These are phyloP conservation scores for Ananas comosus DNA, from an alignment of 176 grass and related monocot genomes.

Conservation along the genomic window DNA sequence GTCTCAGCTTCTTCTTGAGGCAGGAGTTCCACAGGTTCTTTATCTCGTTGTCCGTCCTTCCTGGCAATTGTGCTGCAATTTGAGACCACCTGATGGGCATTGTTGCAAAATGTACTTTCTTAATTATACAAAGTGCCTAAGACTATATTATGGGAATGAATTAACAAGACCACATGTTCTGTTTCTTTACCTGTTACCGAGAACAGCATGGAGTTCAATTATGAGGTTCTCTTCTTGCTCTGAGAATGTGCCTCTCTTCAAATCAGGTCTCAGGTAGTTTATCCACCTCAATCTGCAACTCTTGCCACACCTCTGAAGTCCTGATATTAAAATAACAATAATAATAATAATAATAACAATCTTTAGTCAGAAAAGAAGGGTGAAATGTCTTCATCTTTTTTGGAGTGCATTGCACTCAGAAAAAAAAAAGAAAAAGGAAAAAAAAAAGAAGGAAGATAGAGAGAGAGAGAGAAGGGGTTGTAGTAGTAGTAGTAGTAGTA, in stretches of 20 bases:
- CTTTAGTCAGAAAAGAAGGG: not conserved
- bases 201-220: constrained; percentile 62
- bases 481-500: not conserved
- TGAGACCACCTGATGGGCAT: constrained; percentile 48
- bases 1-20: constrained; percentile 69
- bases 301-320: constrained; percentile 78
- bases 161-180: not conserved
- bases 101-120: not conserved
- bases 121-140: not conserved
- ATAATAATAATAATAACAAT: constrained; percentile 17
- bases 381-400: too few species aligned
- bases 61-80: constrained; percentile 62
- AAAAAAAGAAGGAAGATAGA: too few species aligned
- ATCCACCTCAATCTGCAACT: constrained; percentile 89
- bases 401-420: too few species aligned
- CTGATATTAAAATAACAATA: constrained; percentile 1
- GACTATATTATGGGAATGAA: not conserved
- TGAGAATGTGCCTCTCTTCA: constrained; percentile 71
- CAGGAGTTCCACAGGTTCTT: constrained; percentile 74
- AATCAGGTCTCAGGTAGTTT: constrained; percentile 79
- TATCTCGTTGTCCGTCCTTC: constrained; percentile 73
- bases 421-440: too few species aligned
- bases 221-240: constrained; percentile 70
- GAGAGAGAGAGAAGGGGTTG: too few species aligned
- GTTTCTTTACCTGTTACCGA: constrained; percentile 51